Evolutionary conservation across 345 rosid species (phyloP).

Genomic region (Psidium friedrichsthalianum): DNA sequence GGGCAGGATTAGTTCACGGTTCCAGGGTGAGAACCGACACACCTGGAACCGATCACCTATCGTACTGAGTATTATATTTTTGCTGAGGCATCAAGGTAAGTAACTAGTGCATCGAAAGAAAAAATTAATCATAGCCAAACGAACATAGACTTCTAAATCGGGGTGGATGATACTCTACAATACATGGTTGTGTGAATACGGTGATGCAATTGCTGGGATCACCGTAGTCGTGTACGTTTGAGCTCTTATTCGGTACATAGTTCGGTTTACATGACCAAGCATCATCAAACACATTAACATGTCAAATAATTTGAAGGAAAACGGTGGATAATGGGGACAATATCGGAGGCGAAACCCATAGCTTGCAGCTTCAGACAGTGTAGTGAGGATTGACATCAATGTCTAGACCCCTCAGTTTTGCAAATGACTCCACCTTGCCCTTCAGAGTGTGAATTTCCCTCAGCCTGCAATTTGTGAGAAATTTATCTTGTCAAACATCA

Average conservation of each 20-base stretch:
- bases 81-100: neutral
- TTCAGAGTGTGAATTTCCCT: conserved; percentile 58
- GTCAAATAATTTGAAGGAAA: neutral
- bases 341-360: neutral
- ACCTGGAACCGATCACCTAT: too few relatives aligned
- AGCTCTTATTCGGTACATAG: conserved; percentile 4
- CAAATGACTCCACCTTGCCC: conserved; percentile 55
- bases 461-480: conserved; percentile 16
- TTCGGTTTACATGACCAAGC: neutral
- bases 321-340: neutral
- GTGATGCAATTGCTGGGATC: neutral
- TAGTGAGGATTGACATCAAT: conserved; percentile 53
- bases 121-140: neutral
- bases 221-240: too few relatives aligned
- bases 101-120: neutral
- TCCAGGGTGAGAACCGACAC: too few relatives aligned
- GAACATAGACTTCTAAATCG: neutral
- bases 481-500: neutral
- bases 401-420: conserved; percentile 42
- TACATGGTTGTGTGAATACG: neutral
- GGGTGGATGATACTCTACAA: neutral
- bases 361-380: conserved; percentile 19
- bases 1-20: too few relatives aligned
- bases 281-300: neutral
- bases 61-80: neutral